Conservation (phyloP, 192 early-diverging fungal species). For the Nowakowskiella sp. region DNA sequence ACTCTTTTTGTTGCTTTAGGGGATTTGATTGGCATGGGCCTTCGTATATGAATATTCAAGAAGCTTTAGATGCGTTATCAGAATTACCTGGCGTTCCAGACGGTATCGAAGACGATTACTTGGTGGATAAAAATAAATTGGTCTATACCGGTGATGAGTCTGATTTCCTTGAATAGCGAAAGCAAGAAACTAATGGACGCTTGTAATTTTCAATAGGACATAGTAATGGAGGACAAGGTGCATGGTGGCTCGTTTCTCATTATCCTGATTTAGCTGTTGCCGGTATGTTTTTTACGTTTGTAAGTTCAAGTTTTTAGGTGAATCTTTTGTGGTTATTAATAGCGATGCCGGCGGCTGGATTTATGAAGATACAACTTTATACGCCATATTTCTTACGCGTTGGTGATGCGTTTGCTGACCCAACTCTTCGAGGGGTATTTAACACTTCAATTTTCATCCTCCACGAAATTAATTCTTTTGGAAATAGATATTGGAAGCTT, state of each 20-base stretch:
- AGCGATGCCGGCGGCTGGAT: constrained; percentile 63
- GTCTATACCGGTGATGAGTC: constrained; percentile 41
- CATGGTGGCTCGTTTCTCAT: constrained; percentile 63
- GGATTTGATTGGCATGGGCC: constrained; percentile 78
- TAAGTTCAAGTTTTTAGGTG: neutral
- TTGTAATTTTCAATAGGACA: constrained; percentile 39
- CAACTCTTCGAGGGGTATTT: constrained; percentile 51
- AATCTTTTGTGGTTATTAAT: neutral
- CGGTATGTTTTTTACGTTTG: constrained; percentile 22
- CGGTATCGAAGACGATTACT: constrained; percentile 9
- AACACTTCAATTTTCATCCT: neutral
- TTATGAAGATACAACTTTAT: constrained; percentile 68
- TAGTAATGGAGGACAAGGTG: constrained; percentile 73
- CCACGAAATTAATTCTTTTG: neutral
- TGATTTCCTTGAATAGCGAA: neutral
- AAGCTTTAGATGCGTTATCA: constrained; percentile 41
- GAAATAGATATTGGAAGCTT: constrained; percentile 53
- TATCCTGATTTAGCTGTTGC: constrained; percentile 65
- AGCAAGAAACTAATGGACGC: neutral
- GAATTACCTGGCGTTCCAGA: constrained; percentile 46
- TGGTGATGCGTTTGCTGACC: constrained; percentile 55
- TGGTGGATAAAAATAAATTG: constrained; percentile 36
- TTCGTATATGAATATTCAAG: constrained; percentile 50
- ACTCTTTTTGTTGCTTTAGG: constrained; percentile 20
- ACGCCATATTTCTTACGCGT: constrained; percentile 56